A percentile compares a stretch with the other conserved stretches of the same genome.
Conservation (phyloP, 768 basidiomycete genomes). For the Cystofilobasidium bisporidii region DNA sequence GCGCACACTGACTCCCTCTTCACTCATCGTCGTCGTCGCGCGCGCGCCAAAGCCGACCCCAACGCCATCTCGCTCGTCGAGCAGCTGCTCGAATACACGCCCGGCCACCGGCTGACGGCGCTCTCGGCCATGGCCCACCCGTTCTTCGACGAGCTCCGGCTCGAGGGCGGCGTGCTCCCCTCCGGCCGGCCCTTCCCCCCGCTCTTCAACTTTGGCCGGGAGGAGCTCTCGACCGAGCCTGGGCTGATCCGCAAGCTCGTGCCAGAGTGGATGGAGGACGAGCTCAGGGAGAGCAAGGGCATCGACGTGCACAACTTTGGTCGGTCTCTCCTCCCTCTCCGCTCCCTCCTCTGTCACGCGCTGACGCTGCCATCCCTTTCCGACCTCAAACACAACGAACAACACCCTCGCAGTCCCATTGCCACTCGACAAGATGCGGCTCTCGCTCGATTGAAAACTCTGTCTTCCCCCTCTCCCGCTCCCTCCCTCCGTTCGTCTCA, state of each 20-base stretch:
- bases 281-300: slow-evolving; percentile 48
- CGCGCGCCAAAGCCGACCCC: slow-evolving; percentile 49
- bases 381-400: too few relatives aligned
- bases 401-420: slow-evolving; percentile 60
- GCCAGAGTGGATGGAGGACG: slow-evolving; percentile 77
- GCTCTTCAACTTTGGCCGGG: slow-evolving; percentile 56
- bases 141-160: slow-evolving; percentile 93
- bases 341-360: slow-evolving; percentile 26
- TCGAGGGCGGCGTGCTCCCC: slow-evolving; percentile 85
- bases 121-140: slow-evolving; percentile 79
- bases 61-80: slow-evolving; percentile 95
- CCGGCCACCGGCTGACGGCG: slow-evolving; percentile 77
- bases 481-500: too few relatives aligned
- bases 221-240: slow-evolving; percentile 91
- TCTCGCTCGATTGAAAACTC: slow-evolving; percentile 70
- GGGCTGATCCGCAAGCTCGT: slow-evolving; percentile 87
- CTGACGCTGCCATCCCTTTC: neutral
- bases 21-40: too few relatives aligned
- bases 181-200: slow-evolving; percentile 93
- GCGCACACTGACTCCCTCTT: too few relatives aligned
- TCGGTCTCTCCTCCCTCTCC: neutral
- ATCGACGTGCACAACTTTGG: slow-evolving; percentile 3
- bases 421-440: slow-evolving; percentile 89
- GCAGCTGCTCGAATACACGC: slow-evolving; percentile 96
- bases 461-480: too few relatives aligned